phyloP scores from a whole-genome alignment of 495 filamentous ascomycete genomes.

The Penicillium antarcticum region DNA sequence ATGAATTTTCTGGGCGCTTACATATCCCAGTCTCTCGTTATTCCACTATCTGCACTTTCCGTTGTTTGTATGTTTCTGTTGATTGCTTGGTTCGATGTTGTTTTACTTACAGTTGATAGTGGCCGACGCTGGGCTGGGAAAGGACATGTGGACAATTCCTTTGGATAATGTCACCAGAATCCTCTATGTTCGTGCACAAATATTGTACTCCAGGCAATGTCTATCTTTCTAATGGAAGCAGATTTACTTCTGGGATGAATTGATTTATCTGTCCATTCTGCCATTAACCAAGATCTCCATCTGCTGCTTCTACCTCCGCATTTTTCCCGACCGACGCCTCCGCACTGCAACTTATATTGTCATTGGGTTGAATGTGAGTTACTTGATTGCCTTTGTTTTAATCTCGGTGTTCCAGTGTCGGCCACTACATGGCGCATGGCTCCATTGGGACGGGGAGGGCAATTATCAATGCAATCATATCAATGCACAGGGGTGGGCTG shows the following conservation, averaged over 20 bases:
- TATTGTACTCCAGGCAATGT: not conserved
- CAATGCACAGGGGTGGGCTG: slow-evolving; percentile 38
- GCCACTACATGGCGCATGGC: slow-evolving; percentile 40
- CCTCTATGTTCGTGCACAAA: slow-evolving; percentile 25
- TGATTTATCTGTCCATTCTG: slow-evolving; percentile 32
- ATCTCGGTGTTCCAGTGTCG: slow-evolving; percentile 40
- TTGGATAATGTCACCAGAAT: slow-evolving; percentile 41
- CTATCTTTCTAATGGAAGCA: slow-evolving; percentile 1
- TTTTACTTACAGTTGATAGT: slow-evolving; percentile 14
- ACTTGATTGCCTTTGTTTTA: slow-evolving; percentile 38
- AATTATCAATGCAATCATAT: slow-evolving; percentile 38
- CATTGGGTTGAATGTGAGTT: slow-evolving; percentile 34
- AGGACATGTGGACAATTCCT: slow-evolving; percentile 46
- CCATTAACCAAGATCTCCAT: slow-evolving; percentile 39
- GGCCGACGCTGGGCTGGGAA: slow-evolving; percentile 39
- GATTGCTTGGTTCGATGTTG: not conserved
- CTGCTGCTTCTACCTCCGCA: slow-evolving; percentile 37
- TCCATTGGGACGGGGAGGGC: slow-evolving; percentile 35
- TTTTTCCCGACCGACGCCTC: slow-evolving; percentile 36
- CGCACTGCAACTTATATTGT: slow-evolving; percentile 26
- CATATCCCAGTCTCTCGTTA: slow-evolving; percentile 11
- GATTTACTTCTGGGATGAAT: slow-evolving; percentile 31
- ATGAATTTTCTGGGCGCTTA: not conserved
- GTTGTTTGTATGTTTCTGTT: slow-evolving; percentile 18
- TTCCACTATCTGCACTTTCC: slow-evolving; percentile 25